These are phyloP conservation scores for Cetradonia linearis DNA, from an alignment of 495 filamentous ascomycete genomes.

Conservation along the genomic window DNA sequence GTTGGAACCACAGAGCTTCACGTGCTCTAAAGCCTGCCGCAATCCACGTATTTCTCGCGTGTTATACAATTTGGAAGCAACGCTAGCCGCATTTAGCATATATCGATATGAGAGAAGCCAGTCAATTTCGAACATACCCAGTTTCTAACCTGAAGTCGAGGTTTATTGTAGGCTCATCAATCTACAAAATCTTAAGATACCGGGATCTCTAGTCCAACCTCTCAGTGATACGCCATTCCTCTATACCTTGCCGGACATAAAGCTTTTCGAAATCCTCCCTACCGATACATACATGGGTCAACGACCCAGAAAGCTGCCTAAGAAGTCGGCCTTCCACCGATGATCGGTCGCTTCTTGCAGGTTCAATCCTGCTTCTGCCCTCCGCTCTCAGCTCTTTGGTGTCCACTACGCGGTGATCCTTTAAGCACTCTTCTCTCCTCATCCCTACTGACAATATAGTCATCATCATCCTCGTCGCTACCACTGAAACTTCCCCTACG, in stretches of 20 bases:
- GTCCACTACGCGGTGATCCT: neutral
- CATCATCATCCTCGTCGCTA: constrained; percentile 34
- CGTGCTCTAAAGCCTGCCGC: too few relatives aligned
- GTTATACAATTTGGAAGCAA: neutral
- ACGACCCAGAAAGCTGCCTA: neutral
- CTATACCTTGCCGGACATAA: neutral
- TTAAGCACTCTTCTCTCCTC: constrained; percentile 12
- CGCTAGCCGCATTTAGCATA: neutral
- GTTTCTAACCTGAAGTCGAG: neutral
- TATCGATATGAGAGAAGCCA: neutral
- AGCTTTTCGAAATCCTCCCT: neutral
- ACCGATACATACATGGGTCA: neutral
- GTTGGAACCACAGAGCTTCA: too few relatives aligned
- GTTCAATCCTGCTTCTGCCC: constrained; percentile 17
- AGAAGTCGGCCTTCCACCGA: neutral
- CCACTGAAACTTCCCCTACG: constrained; percentile 38
- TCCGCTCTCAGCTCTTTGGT: constrained; percentile 5
- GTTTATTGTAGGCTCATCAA: neutral
- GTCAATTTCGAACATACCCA: neutral
- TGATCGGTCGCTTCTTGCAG: neutral
- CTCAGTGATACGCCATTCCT: neutral
- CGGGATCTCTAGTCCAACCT: neutral
- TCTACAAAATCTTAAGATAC: neutral
- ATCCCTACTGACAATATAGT: constrained; percentile 28
- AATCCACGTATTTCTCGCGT: neutral